These are phyloP conservation scores for Dothideomycetes sp. DNA, from an alignment of 2,329 filamentous ascomycete species.

Conservation along the genomic window DNA sequence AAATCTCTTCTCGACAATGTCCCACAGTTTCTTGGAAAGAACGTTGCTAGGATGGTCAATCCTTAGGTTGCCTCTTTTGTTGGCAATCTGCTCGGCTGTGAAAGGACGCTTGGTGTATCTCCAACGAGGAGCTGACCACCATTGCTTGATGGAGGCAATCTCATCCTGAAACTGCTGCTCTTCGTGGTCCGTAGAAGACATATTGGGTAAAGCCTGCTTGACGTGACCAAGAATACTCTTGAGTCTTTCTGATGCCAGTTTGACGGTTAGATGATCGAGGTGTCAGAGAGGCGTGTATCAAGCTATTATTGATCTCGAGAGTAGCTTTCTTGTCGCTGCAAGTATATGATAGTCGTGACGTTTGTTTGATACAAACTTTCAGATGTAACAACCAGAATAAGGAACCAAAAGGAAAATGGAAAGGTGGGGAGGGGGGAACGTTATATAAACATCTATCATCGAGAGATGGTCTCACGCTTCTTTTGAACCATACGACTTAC, in stretches of 20 bases:
- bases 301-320: too few relatives aligned
- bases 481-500: too few relatives aligned
- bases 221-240: conserved; percentile 12
- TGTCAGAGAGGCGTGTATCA: too few relatives aligned
- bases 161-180: conserved; percentile 70
- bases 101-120: conserved; percentile 84
- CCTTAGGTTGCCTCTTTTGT: conserved; percentile 84
- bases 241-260: conserved; percentile 13
- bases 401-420: neutral
- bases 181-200: conserved; percentile 37
- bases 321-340: too few relatives aligned
- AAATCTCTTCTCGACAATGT: conserved; percentile 77
- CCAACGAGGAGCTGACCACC: conserved; percentile 93
- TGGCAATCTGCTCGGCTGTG: conserved; percentile 92
- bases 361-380: too few relatives aligned
- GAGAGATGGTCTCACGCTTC: neutral
- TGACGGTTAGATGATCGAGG: neutral
- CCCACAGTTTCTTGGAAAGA: conserved; percentile 91
- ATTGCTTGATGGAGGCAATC: conserved; percentile 79
- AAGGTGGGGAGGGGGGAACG: conserved; percentile 4
- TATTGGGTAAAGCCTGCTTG: conserved; percentile 6
- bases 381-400: neutral
- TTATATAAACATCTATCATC: conserved; percentile 7
- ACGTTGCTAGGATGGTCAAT: conserved; percentile 85
- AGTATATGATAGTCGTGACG: too few relatives aligned